These are phyloP conservation scores for Alternaria sp. DNA, from an alignment of 2,329 filamentous ascomycete species.

Conservation along the genomic window DNA sequence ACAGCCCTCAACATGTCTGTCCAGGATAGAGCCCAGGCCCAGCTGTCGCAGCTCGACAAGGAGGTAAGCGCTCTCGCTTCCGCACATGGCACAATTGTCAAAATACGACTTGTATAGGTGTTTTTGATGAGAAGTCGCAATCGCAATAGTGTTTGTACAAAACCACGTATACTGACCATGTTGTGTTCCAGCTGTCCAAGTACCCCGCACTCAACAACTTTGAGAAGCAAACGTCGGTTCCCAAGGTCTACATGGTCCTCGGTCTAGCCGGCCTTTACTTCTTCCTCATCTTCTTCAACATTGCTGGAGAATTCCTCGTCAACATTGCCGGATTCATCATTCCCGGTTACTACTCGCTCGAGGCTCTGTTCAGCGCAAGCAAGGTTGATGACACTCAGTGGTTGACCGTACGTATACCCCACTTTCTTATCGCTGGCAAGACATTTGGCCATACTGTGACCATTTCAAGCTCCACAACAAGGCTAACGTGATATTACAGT, in stretches of 20 bases:
- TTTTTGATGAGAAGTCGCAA: not conserved
- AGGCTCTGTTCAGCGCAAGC: slow-evolving; percentile 75
- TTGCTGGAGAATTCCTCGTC: slow-evolving; percentile 86
- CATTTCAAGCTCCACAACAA: slow-evolving; percentile 1
- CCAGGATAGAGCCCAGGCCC: slow-evolving; percentile 79
- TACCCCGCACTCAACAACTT: slow-evolving; percentile 85
- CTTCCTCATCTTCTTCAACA: slow-evolving; percentile 92
- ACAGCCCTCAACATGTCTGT: slow-evolving; percentile 68
- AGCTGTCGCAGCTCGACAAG: slow-evolving; percentile 81
- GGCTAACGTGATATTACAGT: slow-evolving; percentile 57
- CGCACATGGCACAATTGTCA: slow-evolving; percentile 14
- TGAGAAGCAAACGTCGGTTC: slow-evolving; percentile 82
- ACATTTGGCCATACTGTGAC: not conserved
- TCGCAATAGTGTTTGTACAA: not conserved
- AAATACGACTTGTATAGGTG: slow-evolving; percentile 9
- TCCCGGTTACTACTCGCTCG: slow-evolving; percentile 84
- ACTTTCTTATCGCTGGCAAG: slow-evolving; percentile 4
- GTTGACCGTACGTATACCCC: slow-evolving; percentile 62
- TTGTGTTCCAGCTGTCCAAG: slow-evolving; percentile 74
- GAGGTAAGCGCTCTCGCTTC: slow-evolving; percentile 67
- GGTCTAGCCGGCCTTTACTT: slow-evolving; percentile 82
- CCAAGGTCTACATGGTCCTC: slow-evolving; percentile 85
- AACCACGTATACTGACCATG: slow-evolving; percentile 30
- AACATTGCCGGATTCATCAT: slow-evolving; percentile 86
- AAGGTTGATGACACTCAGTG: slow-evolving; percentile 86